These are phyloP conservation scores for Prinsepia uniflora DNA, from an alignment of 306 rosid genomes.

Conservation along the genomic window DNA sequence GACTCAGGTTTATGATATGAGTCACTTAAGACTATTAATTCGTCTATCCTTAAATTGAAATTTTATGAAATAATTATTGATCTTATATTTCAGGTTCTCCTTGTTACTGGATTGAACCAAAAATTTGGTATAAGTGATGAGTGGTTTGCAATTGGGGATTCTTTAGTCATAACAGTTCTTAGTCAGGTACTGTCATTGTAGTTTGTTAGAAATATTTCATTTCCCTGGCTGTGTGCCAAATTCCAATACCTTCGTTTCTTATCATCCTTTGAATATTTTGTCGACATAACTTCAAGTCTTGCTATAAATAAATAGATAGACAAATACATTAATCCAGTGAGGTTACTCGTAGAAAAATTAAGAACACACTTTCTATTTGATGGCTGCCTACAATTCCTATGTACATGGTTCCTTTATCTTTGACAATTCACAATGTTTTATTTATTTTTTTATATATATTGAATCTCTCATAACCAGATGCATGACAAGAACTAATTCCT, in stretches of 20 bases:
- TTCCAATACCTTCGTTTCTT: background rate
- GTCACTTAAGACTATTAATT: conserved; percentile 4
- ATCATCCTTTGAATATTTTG: background rate
- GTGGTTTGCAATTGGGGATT: conserved; percentile 98
- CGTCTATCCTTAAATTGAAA: conserved; percentile 12
- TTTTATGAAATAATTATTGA: background rate
- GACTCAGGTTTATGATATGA: conserved; percentile 68
- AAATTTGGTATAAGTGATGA: conserved; percentile 79
- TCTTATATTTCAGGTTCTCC: conserved; percentile 55
- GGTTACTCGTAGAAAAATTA: background rate
- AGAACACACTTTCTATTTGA: background rate
- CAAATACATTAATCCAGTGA: background rate
- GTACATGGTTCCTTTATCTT: background rate
- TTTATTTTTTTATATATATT: background rate
- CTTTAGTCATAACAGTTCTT: conserved; percentile 87
- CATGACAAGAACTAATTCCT: background rate
- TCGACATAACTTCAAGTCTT: background rate
- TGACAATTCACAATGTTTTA: background rate
- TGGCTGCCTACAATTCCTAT: background rate
- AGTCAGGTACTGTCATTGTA: conserved; percentile 61
- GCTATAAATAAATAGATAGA: background rate
- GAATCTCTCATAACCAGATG: background rate
- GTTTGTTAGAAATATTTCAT: conserved; percentile 15
- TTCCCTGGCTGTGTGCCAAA: conserved; percentile 15
- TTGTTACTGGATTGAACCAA: conserved; percentile 84